phyloP scores from a whole-genome alignment of 139 green algal genomes.

The Chlorella sp. region DNA sequence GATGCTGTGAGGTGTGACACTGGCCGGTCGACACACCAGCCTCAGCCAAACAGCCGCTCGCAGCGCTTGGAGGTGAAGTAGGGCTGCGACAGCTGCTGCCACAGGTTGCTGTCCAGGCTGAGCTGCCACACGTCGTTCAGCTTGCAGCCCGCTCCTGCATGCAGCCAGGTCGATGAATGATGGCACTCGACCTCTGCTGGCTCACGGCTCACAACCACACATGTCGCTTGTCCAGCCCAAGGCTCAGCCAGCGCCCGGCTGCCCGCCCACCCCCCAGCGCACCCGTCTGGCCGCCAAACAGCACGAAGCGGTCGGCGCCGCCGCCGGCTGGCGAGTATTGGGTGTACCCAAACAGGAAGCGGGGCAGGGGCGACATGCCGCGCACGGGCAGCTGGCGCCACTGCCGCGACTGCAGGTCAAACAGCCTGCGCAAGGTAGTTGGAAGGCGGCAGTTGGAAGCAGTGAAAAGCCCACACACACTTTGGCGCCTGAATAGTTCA shows the following conservation, averaged over 20 bases:
- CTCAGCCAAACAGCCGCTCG: constrained; percentile 12
- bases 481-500: too few species aligned
- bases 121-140: constrained; percentile 40
- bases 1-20: background rate
- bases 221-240: too few species aligned
- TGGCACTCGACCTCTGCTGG: too few species aligned
- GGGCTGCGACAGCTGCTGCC: constrained; percentile 11
- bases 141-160: constrained; percentile 10
- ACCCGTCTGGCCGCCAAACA: constrained; percentile 43
- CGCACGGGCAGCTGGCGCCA: constrained; percentile 25
- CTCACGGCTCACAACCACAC: too few species aligned
- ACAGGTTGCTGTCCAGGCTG: constrained; percentile 4
- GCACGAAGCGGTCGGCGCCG: constrained; percentile 9
- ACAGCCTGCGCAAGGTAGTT: background rate
- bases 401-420: background rate
- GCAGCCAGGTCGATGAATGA: background rate
- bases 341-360: constrained; percentile 22
- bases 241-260: background rate
- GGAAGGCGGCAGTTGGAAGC: too few species aligned
- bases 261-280: background rate
- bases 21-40: background rate
- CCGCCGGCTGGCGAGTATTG: background rate
- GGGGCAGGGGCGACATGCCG: constrained; percentile 31
- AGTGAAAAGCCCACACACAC: too few species aligned
- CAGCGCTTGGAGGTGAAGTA: constrained; percentile 14